Evolutionary conservation across 208 protist species (phyloP).

Genomic region (Strigomonas culicis): DNA sequence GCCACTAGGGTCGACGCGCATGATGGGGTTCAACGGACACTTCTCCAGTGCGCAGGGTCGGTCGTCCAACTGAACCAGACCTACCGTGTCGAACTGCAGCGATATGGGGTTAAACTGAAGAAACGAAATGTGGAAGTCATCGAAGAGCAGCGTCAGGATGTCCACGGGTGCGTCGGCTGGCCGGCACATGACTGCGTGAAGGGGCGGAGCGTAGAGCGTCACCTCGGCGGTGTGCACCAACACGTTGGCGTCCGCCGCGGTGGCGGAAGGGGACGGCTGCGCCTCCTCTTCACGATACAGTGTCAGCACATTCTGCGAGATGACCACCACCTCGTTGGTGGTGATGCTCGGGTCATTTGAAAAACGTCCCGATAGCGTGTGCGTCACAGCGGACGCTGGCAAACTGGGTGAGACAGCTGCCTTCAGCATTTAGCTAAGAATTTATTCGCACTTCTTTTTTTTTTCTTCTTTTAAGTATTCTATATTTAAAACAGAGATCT

Average conservation of each 20-base stretch:
- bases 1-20: constrained; percentile 69
- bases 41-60: constrained; percentile 30
- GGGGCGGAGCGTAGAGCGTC: constrained; percentile 59
- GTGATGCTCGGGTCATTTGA: constrained; percentile 23
- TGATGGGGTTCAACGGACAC: constrained; percentile 43
- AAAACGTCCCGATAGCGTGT: constrained; percentile 72
- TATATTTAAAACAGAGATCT: too few species aligned
- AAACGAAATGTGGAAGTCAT: constrained; percentile 85
- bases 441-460: constrained; percentile 6
- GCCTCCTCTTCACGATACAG: constrained; percentile 35
- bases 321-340: constrained; percentile 49
- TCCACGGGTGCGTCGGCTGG: constrained; percentile 50
- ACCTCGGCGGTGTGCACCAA: constrained; percentile 41
- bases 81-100: constrained; percentile 61
- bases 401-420: constrained; percentile 63
- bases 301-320: constrained; percentile 68
- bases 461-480: constrained; percentile 1
- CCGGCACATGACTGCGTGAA: constrained; percentile 44
- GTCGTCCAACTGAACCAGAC: constrained; percentile 80
- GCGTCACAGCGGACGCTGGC: constrained; percentile 66
- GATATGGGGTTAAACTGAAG: constrained; percentile 60
- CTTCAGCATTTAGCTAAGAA: constrained; percentile 46
- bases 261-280: background rate
- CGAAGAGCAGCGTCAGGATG: constrained; percentile 69
- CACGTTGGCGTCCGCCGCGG: background rate